phyloP scores from a whole-genome alignment of 2,329 filamentous ascomycete species.

The Orbilia quercus region DNA sequence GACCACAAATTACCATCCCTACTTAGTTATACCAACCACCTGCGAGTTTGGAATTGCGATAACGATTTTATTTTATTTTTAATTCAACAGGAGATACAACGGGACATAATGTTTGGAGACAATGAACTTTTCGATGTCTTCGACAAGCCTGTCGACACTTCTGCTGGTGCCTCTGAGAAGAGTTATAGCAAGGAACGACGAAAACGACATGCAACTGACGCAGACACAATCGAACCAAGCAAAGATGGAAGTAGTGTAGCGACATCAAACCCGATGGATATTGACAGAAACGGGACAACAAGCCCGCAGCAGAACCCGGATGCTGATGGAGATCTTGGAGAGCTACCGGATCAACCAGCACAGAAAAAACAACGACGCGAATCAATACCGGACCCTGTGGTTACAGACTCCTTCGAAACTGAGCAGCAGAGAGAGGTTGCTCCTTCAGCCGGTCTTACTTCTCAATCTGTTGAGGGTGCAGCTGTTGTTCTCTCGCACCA shows the following conservation, averaged over 20 bases:
- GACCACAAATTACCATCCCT: too few relatives aligned
- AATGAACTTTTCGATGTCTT: slow-evolving; percentile 87
- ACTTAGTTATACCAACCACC: too few relatives aligned
- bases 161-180: slow-evolving; percentile 61
- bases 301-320: slow-evolving; percentile 58
- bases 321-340: slow-evolving; percentile 63
- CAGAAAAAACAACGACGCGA: slow-evolving; percentile 67
- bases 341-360: slow-evolving; percentile 62
- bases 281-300: slow-evolving; percentile 63
- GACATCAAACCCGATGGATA: slow-evolving; percentile 59
- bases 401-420: slow-evolving; percentile 94
- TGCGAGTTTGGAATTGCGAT: too few relatives aligned
- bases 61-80: neutral
- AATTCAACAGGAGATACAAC: slow-evolving; percentile 65
- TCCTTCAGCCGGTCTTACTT: slow-evolving; percentile 75
- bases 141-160: slow-evolving; percentile 70
- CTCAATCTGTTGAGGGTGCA: slow-evolving; percentile 71
- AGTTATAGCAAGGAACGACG: slow-evolving; percentile 73
- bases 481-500: slow-evolving; percentile 91
- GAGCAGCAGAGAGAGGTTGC: slow-evolving; percentile 92
- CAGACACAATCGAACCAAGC: slow-evolving; percentile 58
- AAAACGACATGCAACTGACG: slow-evolving; percentile 72
- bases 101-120: slow-evolving; percentile 60
- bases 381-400: slow-evolving; percentile 78
- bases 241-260: slow-evolving; percentile 42